Base-by-base conservation (phyloP, 306 rosid genomes). In the Lupinus albus region DNA sequence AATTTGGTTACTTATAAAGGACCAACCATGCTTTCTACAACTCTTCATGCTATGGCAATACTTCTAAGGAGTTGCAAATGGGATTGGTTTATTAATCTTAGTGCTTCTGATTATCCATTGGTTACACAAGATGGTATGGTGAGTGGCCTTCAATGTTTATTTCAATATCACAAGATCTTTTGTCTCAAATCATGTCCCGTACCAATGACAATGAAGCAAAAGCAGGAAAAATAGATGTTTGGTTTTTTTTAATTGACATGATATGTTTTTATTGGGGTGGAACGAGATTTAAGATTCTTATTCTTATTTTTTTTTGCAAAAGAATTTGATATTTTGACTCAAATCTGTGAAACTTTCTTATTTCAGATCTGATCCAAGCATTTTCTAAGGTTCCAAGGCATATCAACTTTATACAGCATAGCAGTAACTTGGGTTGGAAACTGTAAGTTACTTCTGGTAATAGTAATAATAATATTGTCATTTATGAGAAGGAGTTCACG, bases 101-200 rank as follows among this genome's bases (percentile, higher is more conserved):
- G 98, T 65, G 98, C 98, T n/a, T 87, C 96, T 73, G 98, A 92
- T 53, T 92, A 92, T 70, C 98, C 98, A 3, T 53, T 92, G 12
- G 75, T 87, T 35, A 85, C 98, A 78, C 98, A 92, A 92, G 96
- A 92, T 87, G 98, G 98, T 92, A 92, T 77, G 94, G 97, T 91
- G 96, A 91, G 97, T 88, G 88, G 41, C 72, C 57, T 75, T 51
- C 32, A 39, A 12, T 75, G 18, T 13, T 41, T 20, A 13, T n/a
- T n/a, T n/a, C n/a, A n/a, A n/a, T n/a, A n/a, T n/a, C n/a, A n/a
- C n/a, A n/a, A n/a, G n/a, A n/a, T n/a, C n/a, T n/a, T n/a, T n/a
- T n/a, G n/a, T n/a, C n/a, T n/a, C n/a, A n/a, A n/a, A n/a, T n/a
- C n/a, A n/a, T n/a, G n/a, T n/a, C n/a, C n/a, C n/a, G n/a, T n/a